Base-by-base conservation (phyloP, 371 early-diverging fungal species). In the Chytridium lagenaria region DNA sequence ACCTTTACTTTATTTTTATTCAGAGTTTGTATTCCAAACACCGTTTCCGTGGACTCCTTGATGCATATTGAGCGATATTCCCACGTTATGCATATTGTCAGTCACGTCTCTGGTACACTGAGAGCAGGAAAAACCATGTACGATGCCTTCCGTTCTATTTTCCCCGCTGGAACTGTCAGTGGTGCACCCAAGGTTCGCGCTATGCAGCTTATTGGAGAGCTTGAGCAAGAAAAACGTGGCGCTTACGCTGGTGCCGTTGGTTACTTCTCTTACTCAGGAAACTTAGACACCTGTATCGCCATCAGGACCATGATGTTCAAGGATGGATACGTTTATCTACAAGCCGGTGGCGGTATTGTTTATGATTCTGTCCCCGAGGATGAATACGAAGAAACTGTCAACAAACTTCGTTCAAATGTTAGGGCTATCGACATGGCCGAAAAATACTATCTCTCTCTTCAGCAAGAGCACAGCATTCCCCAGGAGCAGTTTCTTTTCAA, bases 1-100 rank as follows among this genome's bases (percentile, higher is more conserved):
- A 16, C 28, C 19, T 37, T 15, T 40, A 44, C 38, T 40, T 7
- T 7, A 40, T 40, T 40, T 40, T 23, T 5, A 34, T 40, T n/a
- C n/a, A 66, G 66, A 51, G 90, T 98, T 34, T 97, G 97, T 82
- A 85, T 91, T 68, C 97, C 98, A 1, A 88, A 88, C 69, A 89
- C 95, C 37, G 97, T 96, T 71, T 92, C 87, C 70, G 96, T 97
- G 12, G 96, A 97, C 76, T 95, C 94, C 71, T 83, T 97, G 70
- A 98, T 98, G 98, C 90, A 95, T 67, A 91, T 97, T 72, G 98
- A 98, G 80, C 87, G 91, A 44, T 98, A 95, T 77, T 93, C 93
- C 38, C 97, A 98, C 78, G 98, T 97, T 36, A 98, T 98, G 96
- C 98, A 98, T 73, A 96, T 98, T 78, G 97, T 97, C 22, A 92